Evolutionary conservation across 257 asterid genomes (phyloP).

Genomic region (Leptodermis oblonga): DNA sequence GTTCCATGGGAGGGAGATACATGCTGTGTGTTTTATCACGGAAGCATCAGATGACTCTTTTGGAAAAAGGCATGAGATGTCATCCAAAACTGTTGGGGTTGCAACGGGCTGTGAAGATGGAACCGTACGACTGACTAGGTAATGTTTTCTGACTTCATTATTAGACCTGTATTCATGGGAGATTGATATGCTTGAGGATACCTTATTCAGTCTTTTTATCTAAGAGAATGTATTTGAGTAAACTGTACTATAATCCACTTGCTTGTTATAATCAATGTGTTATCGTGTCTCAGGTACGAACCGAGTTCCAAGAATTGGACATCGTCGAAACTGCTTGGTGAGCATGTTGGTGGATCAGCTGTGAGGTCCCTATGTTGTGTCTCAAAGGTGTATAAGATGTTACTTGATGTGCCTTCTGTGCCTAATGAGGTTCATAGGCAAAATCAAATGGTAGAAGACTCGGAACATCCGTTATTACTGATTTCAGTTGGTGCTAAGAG

Average conservation of each 20-base stretch:
- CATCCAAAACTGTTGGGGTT: constrained; percentile 53
- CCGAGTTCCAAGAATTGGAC: constrained; percentile 61
- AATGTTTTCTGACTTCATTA: constrained; percentile 11
- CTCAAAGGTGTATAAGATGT: constrained; percentile 48
- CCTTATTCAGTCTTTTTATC: background rate
- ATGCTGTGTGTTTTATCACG: constrained; percentile 63
- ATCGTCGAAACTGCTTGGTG: constrained; percentile 80
- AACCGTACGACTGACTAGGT: constrained; percentile 92
- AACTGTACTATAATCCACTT: background rate
- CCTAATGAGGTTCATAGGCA: constrained; percentile 28
- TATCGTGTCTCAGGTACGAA: constrained; percentile 54
- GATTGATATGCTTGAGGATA: background rate
- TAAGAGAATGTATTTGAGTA: background rate
- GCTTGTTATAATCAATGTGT: constrained; percentile 1
- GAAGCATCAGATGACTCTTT: constrained; percentile 33
- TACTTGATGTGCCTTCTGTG: constrained; percentile 32
- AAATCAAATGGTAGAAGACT: constrained; percentile 33
- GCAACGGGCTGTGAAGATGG: constrained; percentile 99
- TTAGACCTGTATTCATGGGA: background rate
- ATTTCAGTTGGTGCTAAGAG: constrained; percentile 97
- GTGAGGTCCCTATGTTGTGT: constrained; percentile 76
- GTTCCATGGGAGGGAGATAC: constrained; percentile 98
- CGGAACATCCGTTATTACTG: constrained; percentile 46
- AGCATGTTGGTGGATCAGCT: constrained; percentile 97
- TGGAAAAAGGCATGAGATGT: constrained; percentile 32